Evolutionary conservation across 352 stramenopile genomes (phyloP), one percentile per base, ranked within the genome.

Genomic region (Globisporangium orthogonon): DNA sequence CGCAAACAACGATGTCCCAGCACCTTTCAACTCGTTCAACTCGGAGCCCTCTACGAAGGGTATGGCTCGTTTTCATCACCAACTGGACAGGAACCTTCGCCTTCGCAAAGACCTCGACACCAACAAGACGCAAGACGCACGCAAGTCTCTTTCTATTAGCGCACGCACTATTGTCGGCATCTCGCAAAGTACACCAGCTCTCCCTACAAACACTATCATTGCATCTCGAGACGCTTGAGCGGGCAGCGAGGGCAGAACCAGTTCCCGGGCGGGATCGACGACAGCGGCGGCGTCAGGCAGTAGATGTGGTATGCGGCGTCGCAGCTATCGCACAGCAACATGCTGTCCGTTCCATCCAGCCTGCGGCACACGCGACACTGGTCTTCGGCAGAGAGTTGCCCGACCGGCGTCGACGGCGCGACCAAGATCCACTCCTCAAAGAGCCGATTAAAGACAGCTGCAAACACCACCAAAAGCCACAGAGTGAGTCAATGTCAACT

Each of bases 281-380:
- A 40, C 0, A 92, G 68, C 17, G 78, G 73, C 43, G 83, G 83
- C 29, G 76, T 62, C 5, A 92, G 74, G 63, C 86, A 95, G 61
- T 88, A 90, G 51, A 86, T 73, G 57, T 95, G 86, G 62, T 91
- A 91, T 9, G 82, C 79, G 5, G 75, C 86, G 60, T 95, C 86
- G 52, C 86, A 95, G 54, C 79, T 91, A 60, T 93, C 83, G 48
- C 86, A 95, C 18, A 94, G 62, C 48, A 94, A 60, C 80, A 93
- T 91, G 44, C 67, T 83, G 56, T 93, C 80, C 28, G 77, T 76
- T 11, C 72, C 72, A 37, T 89, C 76, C 55, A 80, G 80, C 56
- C 88, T 66, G 2, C 63, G 52, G 44, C 86, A 95, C 35, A 74
- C 69, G 39, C 78, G 77, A 43, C 85, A 94, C 44, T 79, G 71